These are phyloP conservation scores for Aspergillus steynii DNA, from an alignment of 495 filamentous ascomycete genomes.

Conservation along the genomic window DNA sequence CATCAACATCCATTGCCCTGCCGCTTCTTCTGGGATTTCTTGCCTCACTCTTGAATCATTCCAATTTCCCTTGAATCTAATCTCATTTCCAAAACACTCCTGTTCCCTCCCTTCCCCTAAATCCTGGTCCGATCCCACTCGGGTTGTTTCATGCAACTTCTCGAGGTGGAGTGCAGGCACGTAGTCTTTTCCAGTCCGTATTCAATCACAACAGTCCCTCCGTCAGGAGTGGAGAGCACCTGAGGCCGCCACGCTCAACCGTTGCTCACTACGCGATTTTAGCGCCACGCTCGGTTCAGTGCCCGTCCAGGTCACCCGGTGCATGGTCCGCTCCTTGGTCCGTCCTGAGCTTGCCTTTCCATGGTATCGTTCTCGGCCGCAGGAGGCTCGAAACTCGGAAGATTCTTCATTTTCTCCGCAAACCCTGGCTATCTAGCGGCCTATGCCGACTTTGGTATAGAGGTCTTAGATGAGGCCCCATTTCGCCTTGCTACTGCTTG, in stretches of 20 bases:
- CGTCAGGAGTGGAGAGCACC: conserved; percentile 15
- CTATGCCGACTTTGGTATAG: conserved; percentile 18
- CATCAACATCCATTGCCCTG: neutral
- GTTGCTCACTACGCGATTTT: conserved; percentile 20
- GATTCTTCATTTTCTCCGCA: conserved; percentile 23
- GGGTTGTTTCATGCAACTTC: conserved; percentile 30
- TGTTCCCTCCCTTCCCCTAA: neutral
- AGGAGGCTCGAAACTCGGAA: conserved; percentile 23
- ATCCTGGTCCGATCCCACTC: conserved; percentile 20
- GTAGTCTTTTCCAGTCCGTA: conserved; percentile 9
- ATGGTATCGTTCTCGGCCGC: conserved; percentile 12
- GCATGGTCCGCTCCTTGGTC: conserved; percentile 28
- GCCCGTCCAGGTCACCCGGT: conserved; percentile 17
- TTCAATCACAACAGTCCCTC: conserved; percentile 1
- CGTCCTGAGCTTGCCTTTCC: conserved; percentile 19
- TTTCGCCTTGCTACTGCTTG: conserved; percentile 1
- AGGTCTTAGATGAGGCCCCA: conserved; percentile 14
- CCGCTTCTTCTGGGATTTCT: neutral
- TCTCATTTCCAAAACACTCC: neutral
- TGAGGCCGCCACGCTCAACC: conserved; percentile 16
- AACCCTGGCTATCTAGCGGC: conserved; percentile 20
- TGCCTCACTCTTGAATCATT: neutral
- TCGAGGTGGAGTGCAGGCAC: conserved; percentile 17
- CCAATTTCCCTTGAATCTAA: neutral
- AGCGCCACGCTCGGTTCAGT: conserved; percentile 25